Evolutionary conservation across 2,329 filamentous ascomycete species (phyloP), one percentile per base, ranked within the genome.

Genomic region (Trichophyton simii): DNA sequence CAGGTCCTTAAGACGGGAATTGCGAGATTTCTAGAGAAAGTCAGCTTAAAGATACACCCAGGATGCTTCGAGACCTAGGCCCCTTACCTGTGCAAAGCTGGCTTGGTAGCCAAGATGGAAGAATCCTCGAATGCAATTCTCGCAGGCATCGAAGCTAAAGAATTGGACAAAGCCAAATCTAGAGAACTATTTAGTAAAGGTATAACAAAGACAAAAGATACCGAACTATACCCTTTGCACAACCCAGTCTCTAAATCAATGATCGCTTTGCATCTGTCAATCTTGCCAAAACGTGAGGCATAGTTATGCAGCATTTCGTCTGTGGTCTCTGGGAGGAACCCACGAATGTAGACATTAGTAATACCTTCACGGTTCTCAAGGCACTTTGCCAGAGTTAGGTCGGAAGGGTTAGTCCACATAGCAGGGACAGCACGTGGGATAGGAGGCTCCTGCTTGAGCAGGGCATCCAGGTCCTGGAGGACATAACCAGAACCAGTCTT

Each of bases 151-250:
- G 65, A 88, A 88, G 68, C 89, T 87, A 73, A 83, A 88, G 73
- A 95, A 99, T 75, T 96, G 96, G 73, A 96, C 92, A 72, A 99
- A 99, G 3, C 94, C 94, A 71, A 97, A 99, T 13, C 94, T 97
- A 68, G 18, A 61, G 25, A 55, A 42, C 6, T 8, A 65, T 78
- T 78, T 62, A 78, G 71, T 63, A 64, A 62, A 57, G 46, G 7
- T 15, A 22, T 20, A 18, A n/a, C 3, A 15, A 6, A 44, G 18
- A 20, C 15, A 34, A 11, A 6, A 18, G 3, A 34, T 18, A 18
- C 42, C 11, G 3, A 46, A 36, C 76, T 82, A 69, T 77, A 95
- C 94, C 94, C 94, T 78, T 99, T 99, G 83, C 94, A 99, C 65
- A 91, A 87, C 63, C 91, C 89, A 57, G 90, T 95, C 67, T 88